These are phyloP conservation scores for Mortierella sp. DNA, from an alignment of 371 early-diverging fungal species.

Conservation along the genomic window DNA sequence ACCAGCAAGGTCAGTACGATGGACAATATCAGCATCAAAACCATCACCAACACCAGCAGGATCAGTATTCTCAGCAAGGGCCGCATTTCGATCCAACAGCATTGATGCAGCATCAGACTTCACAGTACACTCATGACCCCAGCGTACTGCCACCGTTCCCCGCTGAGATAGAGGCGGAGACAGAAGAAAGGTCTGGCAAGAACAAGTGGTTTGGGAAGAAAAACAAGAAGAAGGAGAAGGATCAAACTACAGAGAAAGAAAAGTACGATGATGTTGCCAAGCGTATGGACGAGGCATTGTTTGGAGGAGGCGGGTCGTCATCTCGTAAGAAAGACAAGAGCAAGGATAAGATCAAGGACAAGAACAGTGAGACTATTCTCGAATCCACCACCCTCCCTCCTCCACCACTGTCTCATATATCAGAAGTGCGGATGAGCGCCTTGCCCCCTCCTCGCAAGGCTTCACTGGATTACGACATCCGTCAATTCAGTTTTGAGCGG, in stretches of 20 bases:
- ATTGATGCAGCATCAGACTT: conserved; percentile 15
- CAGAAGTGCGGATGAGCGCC: neutral
- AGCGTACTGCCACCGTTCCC: conserved; percentile 17
- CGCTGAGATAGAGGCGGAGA: conserved; percentile 5
- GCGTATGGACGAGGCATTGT: conserved; percentile 50
- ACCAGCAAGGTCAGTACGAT: conserved; percentile 8
- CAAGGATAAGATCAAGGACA: conserved; percentile 19
- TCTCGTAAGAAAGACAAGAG: conserved; percentile 25
- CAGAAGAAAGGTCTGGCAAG: conserved; percentile 20
- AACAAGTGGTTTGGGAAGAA: conserved; percentile 43
- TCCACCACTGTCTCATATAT: neutral
- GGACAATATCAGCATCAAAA: conserved; percentile 5
- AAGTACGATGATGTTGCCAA: conserved; percentile 40
- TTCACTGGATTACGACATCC: conserved; percentile 1
- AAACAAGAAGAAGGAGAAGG: conserved; percentile 25
- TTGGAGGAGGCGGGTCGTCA: conserved; percentile 26
- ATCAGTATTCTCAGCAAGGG: conserved; percentile 22
- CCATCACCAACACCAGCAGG: conserved; percentile 20
- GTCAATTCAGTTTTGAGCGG: neutral
- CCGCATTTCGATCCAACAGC: conserved; percentile 12
- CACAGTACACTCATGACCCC: conserved; percentile 24
- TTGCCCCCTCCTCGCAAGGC: conserved; percentile 21
- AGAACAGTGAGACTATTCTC: conserved; percentile 2
- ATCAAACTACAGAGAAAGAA: conserved; percentile 26
- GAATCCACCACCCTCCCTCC: neutral